Conservation (phyloP, 1,284 basidiomycete species). For the Tetrapyrgos nigripes region DNA sequence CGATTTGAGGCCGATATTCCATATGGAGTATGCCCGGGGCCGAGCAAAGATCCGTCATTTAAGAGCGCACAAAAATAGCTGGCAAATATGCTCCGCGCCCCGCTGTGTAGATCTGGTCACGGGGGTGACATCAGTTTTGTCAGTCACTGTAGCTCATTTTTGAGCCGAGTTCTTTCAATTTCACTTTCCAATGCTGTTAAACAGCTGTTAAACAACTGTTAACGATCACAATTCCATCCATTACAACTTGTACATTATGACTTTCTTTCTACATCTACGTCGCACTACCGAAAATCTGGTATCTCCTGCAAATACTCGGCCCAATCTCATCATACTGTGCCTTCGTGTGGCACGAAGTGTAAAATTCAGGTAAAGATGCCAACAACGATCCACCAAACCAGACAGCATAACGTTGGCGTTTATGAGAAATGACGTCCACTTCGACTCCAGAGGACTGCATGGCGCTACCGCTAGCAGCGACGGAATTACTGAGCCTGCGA, state of each 20-base stretch:
- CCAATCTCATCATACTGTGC: constrained; percentile 98
- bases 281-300: constrained; percentile 94
- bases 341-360: constrained; percentile 96
- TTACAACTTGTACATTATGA: neutral
- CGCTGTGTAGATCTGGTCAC: no score
- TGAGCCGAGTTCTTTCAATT: no score
- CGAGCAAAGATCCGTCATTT: no score
- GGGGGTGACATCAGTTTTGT: no score
- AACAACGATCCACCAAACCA: constrained; percentile 98
- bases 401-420: constrained; percentile 95
- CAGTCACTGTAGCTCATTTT: no score
- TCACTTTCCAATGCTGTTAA: no score
- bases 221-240: neutral
- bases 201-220: no score
- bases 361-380: constrained; percentile 96
- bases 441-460: constrained; percentile 93
- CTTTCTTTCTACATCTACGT: constrained; percentile 40
- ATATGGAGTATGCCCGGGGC: no score
- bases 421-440: constrained; percentile 98
- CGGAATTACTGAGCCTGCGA: constrained; percentile 84
- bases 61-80: no score
- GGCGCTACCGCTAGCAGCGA: constrained; percentile 76
- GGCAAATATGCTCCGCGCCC: no score
- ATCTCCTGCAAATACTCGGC: constrained; percentile 93
- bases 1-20: no score